Conservation (phyloP, 2,329 filamentous ascomycete species). For the Ascochyta pisi region DNA sequence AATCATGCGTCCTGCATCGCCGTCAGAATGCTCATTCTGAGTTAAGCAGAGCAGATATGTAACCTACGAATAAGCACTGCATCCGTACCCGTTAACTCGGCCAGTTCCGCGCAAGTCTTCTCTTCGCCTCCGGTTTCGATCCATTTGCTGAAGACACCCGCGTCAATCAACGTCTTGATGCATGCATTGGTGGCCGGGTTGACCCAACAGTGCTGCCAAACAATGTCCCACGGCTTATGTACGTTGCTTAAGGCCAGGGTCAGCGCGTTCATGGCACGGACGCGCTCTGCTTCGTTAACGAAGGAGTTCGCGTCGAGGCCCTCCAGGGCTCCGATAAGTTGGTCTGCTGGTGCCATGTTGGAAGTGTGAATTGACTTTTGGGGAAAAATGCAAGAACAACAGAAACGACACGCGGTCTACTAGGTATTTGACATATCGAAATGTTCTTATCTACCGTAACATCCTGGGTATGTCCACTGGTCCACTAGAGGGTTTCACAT, state of each 20-base stretch:
- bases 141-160: slow-evolving; percentile 19
- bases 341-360: slow-evolving; percentile 18
- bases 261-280: slow-evolving; percentile 17
- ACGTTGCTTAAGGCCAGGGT: slow-evolving; percentile 18
- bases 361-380: slow-evolving; percentile 4
- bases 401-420: slow-evolving; percentile 7
- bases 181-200: slow-evolving; percentile 19
- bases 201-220: slow-evolving; percentile 20
- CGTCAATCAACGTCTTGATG: slow-evolving; percentile 20
- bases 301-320: slow-evolving; percentile 14
- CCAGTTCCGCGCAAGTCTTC: slow-evolving; percentile 18
- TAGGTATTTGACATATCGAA: slow-evolving; percentile 8
- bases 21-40: slow-evolving; percentile 12
- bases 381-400: slow-evolving; percentile 8
- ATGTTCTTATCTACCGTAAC: slow-evolving; percentile 10
- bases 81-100: slow-evolving; percentile 13
- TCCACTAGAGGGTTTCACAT: slow-evolving; percentile 6
- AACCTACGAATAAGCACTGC: slow-evolving; percentile 19
- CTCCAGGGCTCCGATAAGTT: slow-evolving; percentile 17
- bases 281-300: slow-evolving; percentile 16
- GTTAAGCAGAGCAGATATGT: slow-evolving; percentile 12
- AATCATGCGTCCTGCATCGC: slow-evolving; percentile 18
- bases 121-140: slow-evolving; percentile 15
- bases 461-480: slow-evolving; percentile 2
- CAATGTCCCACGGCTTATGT: slow-evolving; percentile 19